Evolutionary conservation across 352 stramenopile genomes (phyloP), one percentile per base, ranked within the genome.

Genomic region (Phytophthora fragariaefolia): DNA sequence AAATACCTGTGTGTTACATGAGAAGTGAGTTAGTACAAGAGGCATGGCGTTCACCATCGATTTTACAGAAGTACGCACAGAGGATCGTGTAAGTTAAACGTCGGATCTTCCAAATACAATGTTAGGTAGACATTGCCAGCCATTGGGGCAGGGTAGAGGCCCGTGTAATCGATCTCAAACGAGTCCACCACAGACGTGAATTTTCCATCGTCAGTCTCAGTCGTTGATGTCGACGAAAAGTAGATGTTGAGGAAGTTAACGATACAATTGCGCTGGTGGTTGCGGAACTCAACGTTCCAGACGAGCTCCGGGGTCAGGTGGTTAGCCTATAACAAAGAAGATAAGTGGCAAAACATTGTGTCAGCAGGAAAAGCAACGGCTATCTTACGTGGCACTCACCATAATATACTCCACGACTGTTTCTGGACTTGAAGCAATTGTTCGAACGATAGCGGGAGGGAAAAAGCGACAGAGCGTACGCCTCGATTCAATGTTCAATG

Each of bases 271-370:
- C 91, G 80, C 30, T 98, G 67, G 60, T 97, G 85, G 6, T 80
- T 83, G 30, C 95, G 87, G 60, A 98, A 96, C 3, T 87, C 79
- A 18, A 71, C 69, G 52, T 98, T 97, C 96, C 96, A 99, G 23
- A 99, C 93, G 8, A 98, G 80, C 66, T 98, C 96, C 0, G 96
- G 96, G 22, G 83, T 97, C 63, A 96, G 91, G 63, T 96, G 92
- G 49, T 98, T 90, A 38, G 63, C 70, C 80, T 99, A 76, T 40
- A 92, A 40, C n/a, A 17, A 62, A 49, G 13, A 34, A 74, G 51
- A 61, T 7, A 52, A 28, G 15, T 24, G 17, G 24, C 54, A 15
- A 66, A 23, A 73, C 40, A 23, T 22, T 38, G 22, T 2, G 54
- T 13, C 52, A 45, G 23, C 15, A 56, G 18, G 10, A 20, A 36